Conservation (phyloP, 768 basidiomycete species). For the Rhizopogon roseolus region DNA sequence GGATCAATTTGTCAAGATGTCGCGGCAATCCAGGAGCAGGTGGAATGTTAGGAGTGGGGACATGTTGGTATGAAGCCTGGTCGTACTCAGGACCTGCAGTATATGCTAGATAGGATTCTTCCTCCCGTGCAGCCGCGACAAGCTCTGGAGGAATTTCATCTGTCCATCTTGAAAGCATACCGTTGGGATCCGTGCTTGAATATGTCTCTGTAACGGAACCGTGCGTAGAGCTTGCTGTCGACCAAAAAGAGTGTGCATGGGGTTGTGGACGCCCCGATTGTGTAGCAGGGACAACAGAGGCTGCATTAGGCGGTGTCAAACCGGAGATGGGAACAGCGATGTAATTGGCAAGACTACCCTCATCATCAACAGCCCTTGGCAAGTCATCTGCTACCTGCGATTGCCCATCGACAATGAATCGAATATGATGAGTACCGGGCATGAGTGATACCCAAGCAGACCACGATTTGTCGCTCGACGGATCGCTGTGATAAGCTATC, state of each 20-base stretch:
- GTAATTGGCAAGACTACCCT: constrained; percentile 92
- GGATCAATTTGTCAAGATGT: constrained; percentile 89
- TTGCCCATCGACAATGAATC: constrained; percentile 90
- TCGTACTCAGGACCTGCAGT: constrained; percentile 28
- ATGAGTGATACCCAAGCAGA: constrained; percentile 48
- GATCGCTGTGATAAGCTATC: constrained; percentile 17
- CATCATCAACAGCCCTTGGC: constrained; percentile 90
- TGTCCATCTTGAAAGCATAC: constrained; percentile 57
- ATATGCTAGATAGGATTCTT: constrained; percentile 66
- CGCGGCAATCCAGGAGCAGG: constrained; percentile 85
- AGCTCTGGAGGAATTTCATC: constrained; percentile 73
- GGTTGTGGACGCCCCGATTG: constrained; percentile 22
- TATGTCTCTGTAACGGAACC: constrained; percentile 22
- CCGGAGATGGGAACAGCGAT: constrained; percentile 48
- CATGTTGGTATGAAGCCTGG: constrained; percentile 33
- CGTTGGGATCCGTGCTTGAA: constrained; percentile 25
- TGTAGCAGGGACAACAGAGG: constrained; percentile 31
- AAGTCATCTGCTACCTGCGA: constrained; percentile 76
- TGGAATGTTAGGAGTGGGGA: constrained; percentile 75
- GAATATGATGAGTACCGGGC: constrained; percentile 90
- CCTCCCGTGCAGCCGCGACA: constrained; percentile 73
- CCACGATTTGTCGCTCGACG: constrained; percentile 31
- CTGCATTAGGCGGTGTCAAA: constrained; percentile 26
- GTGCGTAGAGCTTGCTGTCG: constrained; percentile 30
- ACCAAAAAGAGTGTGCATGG: constrained; percentile 40